Percentiles rank a stretch among this genome's conserved stretches.
Conservation (phyloP, 2,329 filamentous ascomycete genomes). For the Tolypocladium cylindrosporum region DNA sequence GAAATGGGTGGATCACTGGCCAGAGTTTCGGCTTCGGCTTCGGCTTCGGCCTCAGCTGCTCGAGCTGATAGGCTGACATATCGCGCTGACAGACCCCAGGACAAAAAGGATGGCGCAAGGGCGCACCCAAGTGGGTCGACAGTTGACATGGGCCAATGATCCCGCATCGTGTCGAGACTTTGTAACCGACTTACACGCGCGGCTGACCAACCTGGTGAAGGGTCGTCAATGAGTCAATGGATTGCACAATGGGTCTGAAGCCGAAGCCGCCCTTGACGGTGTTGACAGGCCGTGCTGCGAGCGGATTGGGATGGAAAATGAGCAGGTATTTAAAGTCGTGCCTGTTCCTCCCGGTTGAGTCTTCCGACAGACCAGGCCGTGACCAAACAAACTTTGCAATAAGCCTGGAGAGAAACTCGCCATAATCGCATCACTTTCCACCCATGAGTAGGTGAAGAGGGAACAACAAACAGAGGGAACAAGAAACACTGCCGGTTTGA, state of each 20-base stretch:
- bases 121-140: conserved; percentile 1
- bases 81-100: neutral
- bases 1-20: neutral
- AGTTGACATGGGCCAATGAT: neutral
- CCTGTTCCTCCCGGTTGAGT: neutral
- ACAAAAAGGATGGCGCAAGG: neutral
- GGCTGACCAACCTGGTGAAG: neutral
- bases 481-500: neutral
- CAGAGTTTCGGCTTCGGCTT: conserved; percentile 14
- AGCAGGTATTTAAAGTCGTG: neutral
- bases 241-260: neutral
- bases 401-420: neutral
- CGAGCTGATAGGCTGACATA: neutral
- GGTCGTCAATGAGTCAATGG: neutral
- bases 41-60: conserved; percentile 14
- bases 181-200: neutral
- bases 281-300: neutral
- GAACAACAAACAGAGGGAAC: too few species aligned
- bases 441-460: too few species aligned
- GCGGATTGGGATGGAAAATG: too few species aligned
- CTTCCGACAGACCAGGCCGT: neutral
- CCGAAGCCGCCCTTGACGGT: neutral
- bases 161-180: neutral
- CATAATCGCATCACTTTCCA: neutral
- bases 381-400: neutral